phyloP scores from a whole-genome alignment of 176 grass and related monocot genomes.

The Rhynchospora pubera region DNA sequence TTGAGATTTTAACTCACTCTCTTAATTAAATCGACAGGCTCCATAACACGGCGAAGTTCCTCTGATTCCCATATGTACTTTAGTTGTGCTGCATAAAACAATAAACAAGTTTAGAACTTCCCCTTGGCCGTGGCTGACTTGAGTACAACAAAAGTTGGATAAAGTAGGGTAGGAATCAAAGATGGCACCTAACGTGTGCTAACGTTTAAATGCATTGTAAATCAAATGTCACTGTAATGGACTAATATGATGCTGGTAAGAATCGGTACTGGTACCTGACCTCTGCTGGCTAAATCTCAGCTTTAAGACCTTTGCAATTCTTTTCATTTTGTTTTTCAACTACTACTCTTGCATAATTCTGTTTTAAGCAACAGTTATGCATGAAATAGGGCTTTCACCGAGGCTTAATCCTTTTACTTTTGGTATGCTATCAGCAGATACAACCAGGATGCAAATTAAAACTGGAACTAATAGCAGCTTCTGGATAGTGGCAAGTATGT shows the following conservation, averaged over 20 bases:
- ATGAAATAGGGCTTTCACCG: not conserved
- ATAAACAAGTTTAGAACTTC: not conserved
- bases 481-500: not conserved
- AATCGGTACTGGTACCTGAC: not conserved
- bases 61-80: constrained; percentile 78
- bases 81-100: constrained; percentile 52
- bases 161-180: not conserved
- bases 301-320: not conserved
- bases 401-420: not conserved
- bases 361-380: not conserved
- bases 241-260: not conserved
- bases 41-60: constrained; percentile 64
- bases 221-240: not conserved
- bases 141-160: not conserved
- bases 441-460: not conserved
- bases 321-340: not conserved
- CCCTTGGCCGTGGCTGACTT: not conserved
- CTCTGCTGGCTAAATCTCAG: not conserved
- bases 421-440: not conserved
- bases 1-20: constrained; percentile 44
- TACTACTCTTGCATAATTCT: not conserved
- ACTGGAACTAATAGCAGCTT: not conserved
- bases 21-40: constrained; percentile 79
- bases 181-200: not conserved
- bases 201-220: not conserved